These are phyloP conservation scores for Mycena belliarum DNA, from an alignment of 768 basidiomycete species.

Conservation along the genomic window DNA sequence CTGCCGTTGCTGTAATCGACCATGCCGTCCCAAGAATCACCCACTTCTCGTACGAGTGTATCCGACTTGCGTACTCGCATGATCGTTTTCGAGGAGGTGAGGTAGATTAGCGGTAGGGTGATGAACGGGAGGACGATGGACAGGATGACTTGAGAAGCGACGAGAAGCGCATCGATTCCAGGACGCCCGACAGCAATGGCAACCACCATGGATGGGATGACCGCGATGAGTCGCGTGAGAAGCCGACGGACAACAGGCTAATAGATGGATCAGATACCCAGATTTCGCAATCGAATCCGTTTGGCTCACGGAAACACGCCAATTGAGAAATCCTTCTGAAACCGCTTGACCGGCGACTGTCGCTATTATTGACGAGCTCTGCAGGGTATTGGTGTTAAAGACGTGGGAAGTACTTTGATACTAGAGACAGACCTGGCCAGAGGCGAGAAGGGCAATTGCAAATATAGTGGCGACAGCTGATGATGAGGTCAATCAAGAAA, in stretches of 20 bases:
- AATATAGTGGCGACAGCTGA: slow-evolving; percentile 84
- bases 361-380: slow-evolving; percentile 85
- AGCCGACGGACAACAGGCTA: slow-evolving; percentile 82
- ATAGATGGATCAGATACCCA: slow-evolving; percentile 18
- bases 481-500: neutral
- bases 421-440: slow-evolving; percentile 63
- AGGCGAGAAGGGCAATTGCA: slow-evolving; percentile 79
- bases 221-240: slow-evolving; percentile 76
- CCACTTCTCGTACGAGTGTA: slow-evolving; percentile 20
- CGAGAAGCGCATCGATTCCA: slow-evolving; percentile 80
- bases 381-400: neutral
- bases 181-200: slow-evolving; percentile 67
- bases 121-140: slow-evolving; percentile 85
- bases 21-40: slow-evolving; percentile 31
- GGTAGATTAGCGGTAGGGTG: slow-evolving; percentile 75
- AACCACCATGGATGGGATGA: slow-evolving; percentile 81
- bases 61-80: slow-evolving; percentile 66
- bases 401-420: neutral
- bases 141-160: slow-evolving; percentile 82
- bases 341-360: slow-evolving; percentile 91
- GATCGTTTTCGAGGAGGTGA: slow-evolving; percentile 69
- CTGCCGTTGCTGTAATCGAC: slow-evolving; percentile 68
- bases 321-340: slow-evolving; percentile 85
- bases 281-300: slow-evolving; percentile 2
- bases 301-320: slow-evolving; percentile 71